Evolutionary conservation across 169 alveolate genomes (phyloP).

Genomic region (Cryptosporidium parvum): DNA sequence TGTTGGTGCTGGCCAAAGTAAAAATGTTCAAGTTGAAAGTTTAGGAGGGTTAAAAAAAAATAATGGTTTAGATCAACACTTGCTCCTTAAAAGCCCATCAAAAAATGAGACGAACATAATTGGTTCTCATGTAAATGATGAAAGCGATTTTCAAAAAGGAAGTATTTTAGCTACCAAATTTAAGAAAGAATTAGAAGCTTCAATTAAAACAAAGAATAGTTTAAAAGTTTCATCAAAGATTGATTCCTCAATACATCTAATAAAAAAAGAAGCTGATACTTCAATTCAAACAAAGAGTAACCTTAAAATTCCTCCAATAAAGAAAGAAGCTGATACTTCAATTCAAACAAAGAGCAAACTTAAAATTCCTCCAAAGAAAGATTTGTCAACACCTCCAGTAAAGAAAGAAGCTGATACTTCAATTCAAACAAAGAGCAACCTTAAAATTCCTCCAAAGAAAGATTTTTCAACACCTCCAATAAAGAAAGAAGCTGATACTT

Average conservation of each 20-base stretch:
- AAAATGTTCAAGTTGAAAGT: too few relatives aligned
- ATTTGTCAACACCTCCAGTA: neutral
- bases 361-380: too few relatives aligned
- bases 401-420: neutral
- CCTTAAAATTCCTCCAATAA: neutral
- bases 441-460: too few relatives aligned
- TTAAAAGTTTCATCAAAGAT: neutral
- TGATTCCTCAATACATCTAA: neutral
- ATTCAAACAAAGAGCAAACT: neutral
- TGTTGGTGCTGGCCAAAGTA: too few relatives aligned
- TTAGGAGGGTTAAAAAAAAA: neutral
- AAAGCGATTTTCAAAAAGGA: neutral
- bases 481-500: neutral
- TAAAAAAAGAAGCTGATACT: neutral
- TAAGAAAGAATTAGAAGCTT: neutral
- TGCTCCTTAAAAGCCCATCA: neutral
- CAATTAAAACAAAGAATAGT: neutral
- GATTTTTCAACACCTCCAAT: neutral
- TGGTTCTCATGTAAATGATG: neutral
- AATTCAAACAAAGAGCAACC: neutral
- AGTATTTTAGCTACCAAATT: neutral
- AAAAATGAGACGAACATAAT: neutral
- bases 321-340: neutral
- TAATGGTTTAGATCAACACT: too few relatives aligned
- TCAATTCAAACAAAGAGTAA: neutral